phyloP scores from a whole-genome alignment of 257 asterid genomes.

The Rubia yunnanensis region DNA sequence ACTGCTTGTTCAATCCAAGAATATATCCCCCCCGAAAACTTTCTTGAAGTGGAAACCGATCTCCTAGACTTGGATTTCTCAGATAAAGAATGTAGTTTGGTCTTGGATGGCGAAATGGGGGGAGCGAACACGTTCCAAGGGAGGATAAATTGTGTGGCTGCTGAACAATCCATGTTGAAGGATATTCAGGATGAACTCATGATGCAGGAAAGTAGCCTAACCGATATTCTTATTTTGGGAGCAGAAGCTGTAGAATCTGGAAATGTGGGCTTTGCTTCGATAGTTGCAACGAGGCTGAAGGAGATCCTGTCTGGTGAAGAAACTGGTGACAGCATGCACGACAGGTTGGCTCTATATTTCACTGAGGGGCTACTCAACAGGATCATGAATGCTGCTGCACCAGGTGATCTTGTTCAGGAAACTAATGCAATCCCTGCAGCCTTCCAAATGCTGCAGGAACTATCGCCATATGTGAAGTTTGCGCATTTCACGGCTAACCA shows the following conservation, averaged over 20 bases:
- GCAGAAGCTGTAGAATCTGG: constrained; percentile 36
- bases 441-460: constrained; percentile 32
- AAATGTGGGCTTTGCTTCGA: constrained; percentile 21
- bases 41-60: constrained; percentile 11
- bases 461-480: constrained; percentile 31
- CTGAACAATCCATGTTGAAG: constrained; percentile 3
- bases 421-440: constrained; percentile 12
- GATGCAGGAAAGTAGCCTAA: constrained; percentile 25
- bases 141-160: not conserved
- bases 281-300: constrained; percentile 19
- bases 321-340: constrained; percentile 13
- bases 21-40: constrained; percentile 13
- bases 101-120: not conserved
- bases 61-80: constrained; percentile 12
- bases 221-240: constrained; percentile 26
- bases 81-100: constrained; percentile 6
- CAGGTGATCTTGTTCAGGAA: not conserved
- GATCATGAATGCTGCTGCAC: not conserved
- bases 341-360: constrained; percentile 29
- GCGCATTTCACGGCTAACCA: constrained; percentile 44
- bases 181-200: constrained; percentile 19
- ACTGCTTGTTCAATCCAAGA: constrained; percentile 13
- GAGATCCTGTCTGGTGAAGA: constrained; percentile 21
- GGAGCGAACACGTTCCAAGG: not conserved
- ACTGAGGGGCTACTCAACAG: constrained; percentile 23